Base-by-base conservation (phyloP, 495 filamentous ascomycete genomes). In the Extremus antarcticus region DNA sequence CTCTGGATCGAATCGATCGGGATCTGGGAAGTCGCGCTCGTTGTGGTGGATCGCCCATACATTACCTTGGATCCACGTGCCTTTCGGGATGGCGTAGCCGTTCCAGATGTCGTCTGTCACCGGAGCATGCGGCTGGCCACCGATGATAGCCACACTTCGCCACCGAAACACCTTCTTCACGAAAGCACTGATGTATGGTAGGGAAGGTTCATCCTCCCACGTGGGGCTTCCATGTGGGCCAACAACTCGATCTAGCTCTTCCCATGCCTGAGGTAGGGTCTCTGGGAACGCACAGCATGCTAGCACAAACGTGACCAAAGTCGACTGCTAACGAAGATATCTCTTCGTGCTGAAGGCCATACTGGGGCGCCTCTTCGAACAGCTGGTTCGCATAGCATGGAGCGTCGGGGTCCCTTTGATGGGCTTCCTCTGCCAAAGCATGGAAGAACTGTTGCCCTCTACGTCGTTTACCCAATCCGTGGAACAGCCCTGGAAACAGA, bases 401-500 rank as follows among this genome's bases (percentile, higher is more conserved):
- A 7, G 65, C 66, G 24, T 67, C 60, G 13, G 65, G 65, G 20
- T 61, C 54, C 21, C 50, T 61, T 47, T 58, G 46, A 41, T 64
- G 58, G 16, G 71, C 70, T 61, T 73, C 70, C 47, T 68, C 25
- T 32, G 47, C 16, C 21, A 32, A 32, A 32, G 47, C 47, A 45
- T 50, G 25, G 47, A 32, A 32, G 23, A 29, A 17, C 16, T 25
- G 22, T 25, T 25, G 47, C n/a, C 22, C 22, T 15, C 47, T 8
- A 17, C 47, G 47, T 15, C 22, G 22, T 38, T 64, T n/a, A 69
- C 70, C 13, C 73, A 75, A 52, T 17, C 69, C 70, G 15, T 72
- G 62, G 50, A 60, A 73, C 59, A 82, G 81, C 76, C 76, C 82
- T 1, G 80, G 80, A 38, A 79, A 77, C 43, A 81, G 67, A 40